Percentiles rank a stretch among this genome's conserved stretches.
phyloP scores from a whole-genome alignment of 2,329 filamentous ascomycete genomes.

The Alternaria rosae region DNA sequence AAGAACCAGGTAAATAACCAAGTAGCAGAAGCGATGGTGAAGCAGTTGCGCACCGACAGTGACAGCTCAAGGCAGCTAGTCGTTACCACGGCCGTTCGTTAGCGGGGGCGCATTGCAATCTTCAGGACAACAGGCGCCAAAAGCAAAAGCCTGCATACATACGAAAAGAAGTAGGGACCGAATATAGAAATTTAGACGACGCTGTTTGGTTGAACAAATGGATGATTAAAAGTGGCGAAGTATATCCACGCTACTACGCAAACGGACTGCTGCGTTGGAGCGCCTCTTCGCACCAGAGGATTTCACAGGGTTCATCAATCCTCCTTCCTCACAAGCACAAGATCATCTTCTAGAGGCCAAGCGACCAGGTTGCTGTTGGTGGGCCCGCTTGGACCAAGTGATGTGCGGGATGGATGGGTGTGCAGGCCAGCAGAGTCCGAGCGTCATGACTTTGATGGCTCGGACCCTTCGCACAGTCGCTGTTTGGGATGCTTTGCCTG shows the following conservation, averaged over 20 bases:
- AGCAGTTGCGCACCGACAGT: conserved; percentile 35
- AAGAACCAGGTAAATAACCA: conserved; percentile 27
- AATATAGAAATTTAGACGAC: conserved; percentile 40
- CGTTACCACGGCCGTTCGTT: conserved; percentile 27
- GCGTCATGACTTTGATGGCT: conserved; percentile 29
- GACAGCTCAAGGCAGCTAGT: conserved; percentile 34
- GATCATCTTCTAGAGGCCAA: conserved; percentile 24
- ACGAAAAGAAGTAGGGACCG: conserved; percentile 42
- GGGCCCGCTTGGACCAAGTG: conserved; percentile 46
- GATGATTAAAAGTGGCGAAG: conserved; percentile 52
- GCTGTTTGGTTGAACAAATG: conserved; percentile 45
- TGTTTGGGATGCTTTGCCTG: conserved; percentile 29
- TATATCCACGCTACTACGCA: conserved; percentile 41
- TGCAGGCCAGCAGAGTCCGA: conserved; percentile 30
- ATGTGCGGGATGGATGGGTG: conserved; percentile 53
- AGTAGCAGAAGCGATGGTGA: conserved; percentile 28
- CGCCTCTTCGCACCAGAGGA: conserved; percentile 38
- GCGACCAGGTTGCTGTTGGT: conserved; percentile 36
- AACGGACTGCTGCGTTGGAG: conserved; percentile 34
- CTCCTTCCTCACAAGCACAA: conserved; percentile 27
- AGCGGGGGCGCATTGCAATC: conserved; percentile 37
- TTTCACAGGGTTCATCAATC: conserved; percentile 39
- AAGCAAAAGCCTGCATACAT: conserved; percentile 40
- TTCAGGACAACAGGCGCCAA: conserved; percentile 36
- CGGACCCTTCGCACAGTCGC: conserved; percentile 23